Evolutionary conservation across 1,284 basidiomycete species (phyloP).

Genomic region (Heterobasidion irregulare): DNA sequence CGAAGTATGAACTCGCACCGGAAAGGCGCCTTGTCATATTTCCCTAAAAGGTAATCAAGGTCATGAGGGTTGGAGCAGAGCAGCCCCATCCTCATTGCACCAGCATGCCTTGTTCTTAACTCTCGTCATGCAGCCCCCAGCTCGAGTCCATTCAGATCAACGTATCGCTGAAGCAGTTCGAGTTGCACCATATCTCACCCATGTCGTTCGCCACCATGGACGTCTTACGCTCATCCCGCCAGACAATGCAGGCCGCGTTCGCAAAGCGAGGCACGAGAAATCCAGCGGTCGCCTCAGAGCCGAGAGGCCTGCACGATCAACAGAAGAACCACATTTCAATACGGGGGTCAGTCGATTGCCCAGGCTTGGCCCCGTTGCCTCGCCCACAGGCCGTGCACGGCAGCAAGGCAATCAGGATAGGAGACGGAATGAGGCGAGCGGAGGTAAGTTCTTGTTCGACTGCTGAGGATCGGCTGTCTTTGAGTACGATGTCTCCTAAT

Average conservation of each 20-base stretch:
- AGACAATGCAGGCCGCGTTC: constrained; percentile 44
- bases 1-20: background rate
- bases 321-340: constrained; percentile 27
- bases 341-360: constrained; percentile 20
- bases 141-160: constrained; percentile 4
- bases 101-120: constrained; percentile 1
- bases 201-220: constrained; percentile 45
- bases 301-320: constrained; percentile 10
- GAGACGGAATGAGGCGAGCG: constrained; percentile 11
- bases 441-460: constrained; percentile 10
- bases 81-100: background rate
- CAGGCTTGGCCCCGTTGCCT: constrained; percentile 18
- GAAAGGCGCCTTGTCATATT: background rate
- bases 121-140: background rate
- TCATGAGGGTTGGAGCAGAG: background rate
- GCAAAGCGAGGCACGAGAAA: constrained; percentile 30
- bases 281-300: constrained; percentile 8
- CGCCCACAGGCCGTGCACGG: constrained; percentile 17
- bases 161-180: constrained; percentile 35
- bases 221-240: constrained; percentile 40
- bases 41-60: background rate
- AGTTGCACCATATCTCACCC: constrained; percentile 51
- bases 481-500: background rate
- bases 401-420: constrained; percentile 3
- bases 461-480: background rate